Conservation (phyloP, 768 basidiomycete species). For the Xerocomellus amylosporus region DNA sequence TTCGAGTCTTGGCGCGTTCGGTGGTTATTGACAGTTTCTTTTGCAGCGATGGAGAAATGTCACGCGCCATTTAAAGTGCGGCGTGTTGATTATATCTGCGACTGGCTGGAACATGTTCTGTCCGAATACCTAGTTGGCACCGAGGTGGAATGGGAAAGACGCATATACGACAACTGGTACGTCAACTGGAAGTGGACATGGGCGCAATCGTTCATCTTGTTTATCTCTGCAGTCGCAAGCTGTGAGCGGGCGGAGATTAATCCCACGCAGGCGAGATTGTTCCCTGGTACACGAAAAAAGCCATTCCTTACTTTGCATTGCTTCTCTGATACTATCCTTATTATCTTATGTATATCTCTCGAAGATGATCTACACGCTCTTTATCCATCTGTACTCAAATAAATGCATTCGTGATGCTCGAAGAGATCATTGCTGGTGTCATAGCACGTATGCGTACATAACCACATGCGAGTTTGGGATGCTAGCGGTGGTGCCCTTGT, state of each 20-base stretch:
- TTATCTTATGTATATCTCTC: slow-evolving; percentile 4
- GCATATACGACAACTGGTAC: slow-evolving; percentile 30
- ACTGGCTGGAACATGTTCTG: slow-evolving; percentile 40
- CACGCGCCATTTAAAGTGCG: slow-evolving; percentile 42
- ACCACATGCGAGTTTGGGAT: slow-evolving; percentile 16
- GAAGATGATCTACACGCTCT: slow-evolving; percentile 4
- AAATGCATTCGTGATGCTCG: not conserved
- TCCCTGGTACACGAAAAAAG: not conserved
- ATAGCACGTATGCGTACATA: slow-evolving; percentile 32
- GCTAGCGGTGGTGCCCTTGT: slow-evolving; percentile 16
- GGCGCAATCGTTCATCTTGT: not conserved
- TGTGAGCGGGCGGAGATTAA: not conserved
- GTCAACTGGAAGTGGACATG: not conserved
- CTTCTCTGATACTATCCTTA: slow-evolving; percentile 1
- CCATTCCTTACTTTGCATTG: not conserved
- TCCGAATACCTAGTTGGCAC: slow-evolving; percentile 27
- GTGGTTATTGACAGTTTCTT: not conserved
- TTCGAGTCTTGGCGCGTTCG: not conserved
- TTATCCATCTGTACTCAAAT: not conserved
- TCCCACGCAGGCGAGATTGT: slow-evolving; percentile 1
- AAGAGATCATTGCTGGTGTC: slow-evolving; percentile 5
- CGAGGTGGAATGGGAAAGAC: slow-evolving; percentile 27
- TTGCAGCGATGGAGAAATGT: slow-evolving; percentile 45
- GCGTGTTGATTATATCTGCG: slow-evolving; percentile 33
- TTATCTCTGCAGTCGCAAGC: slow-evolving; percentile 7